Percentiles rank a stretch among this genome's conserved stretches.
Conservation (phyloP, 352 stramenopile species). For the Thraustochytrium sp. region DNA sequence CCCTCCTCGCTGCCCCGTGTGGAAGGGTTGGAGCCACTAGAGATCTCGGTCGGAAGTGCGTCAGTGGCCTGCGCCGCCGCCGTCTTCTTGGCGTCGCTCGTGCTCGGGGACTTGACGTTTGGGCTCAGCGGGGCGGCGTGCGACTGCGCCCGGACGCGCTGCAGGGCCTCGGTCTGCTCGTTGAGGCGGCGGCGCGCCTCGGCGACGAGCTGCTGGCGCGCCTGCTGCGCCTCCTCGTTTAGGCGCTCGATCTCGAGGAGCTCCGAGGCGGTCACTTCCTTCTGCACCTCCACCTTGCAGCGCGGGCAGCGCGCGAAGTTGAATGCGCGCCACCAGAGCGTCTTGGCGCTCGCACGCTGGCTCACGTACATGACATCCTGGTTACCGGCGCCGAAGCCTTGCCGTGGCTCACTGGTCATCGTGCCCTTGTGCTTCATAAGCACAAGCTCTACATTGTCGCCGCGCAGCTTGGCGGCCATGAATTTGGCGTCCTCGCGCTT, state of each 20-base stretch:
- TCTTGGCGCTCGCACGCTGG: neutral
- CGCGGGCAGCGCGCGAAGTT: conserved; percentile 40
- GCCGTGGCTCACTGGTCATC: neutral
- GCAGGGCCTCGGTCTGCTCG: no score
- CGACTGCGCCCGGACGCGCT: no score
- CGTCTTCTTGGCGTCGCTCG: no score
- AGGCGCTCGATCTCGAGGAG: neutral
- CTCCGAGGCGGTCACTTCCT: conserved; percentile 13
- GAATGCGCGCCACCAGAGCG: conserved; percentile 32
- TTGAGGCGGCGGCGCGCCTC: no score
- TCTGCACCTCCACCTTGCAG: conserved; percentile 32
- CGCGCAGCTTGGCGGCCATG: conserved; percentile 4
- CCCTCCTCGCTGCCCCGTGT: no score
- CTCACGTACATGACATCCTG: conserved; percentile 11
- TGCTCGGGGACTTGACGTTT: no score
- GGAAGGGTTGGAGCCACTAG: no score
- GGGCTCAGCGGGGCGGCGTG: no score
- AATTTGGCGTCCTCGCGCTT: neutral
- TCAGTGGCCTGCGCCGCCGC: no score
- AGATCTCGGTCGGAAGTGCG: no score
- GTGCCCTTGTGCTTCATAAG: conserved; percentile 11
- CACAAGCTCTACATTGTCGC: neutral
- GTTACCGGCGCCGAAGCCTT: neutral
- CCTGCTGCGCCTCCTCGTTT: no score
- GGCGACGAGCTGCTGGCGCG: no score